phyloP scores from a whole-genome alignment of 306 rosid genomes.

The Prosopis cineraria region DNA sequence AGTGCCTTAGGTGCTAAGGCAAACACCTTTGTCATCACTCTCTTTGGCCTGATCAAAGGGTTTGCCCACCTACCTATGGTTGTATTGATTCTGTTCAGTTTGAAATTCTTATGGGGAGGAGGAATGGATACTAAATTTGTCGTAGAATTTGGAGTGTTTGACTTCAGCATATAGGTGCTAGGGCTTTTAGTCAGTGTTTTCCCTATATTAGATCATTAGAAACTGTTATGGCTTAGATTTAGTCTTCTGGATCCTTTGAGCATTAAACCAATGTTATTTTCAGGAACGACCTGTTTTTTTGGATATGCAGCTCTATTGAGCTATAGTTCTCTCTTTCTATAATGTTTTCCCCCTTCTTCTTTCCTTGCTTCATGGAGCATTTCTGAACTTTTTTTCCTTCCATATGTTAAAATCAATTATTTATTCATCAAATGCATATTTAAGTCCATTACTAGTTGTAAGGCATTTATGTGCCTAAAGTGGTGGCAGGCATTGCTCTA shows the following conservation, averaged over 20 bases:
- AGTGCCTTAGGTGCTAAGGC: background rate
- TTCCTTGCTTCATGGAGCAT: background rate
- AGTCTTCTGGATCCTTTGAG: background rate
- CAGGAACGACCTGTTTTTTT: background rate
- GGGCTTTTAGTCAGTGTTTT: background rate
- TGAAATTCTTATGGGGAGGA: background rate
- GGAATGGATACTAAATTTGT: background rate
- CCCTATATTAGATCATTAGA: background rate
- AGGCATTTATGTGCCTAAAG: slow-evolving; percentile 8
- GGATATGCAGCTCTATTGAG: background rate
- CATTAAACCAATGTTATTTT: background rate
- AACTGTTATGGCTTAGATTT: background rate
- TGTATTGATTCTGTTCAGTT: background rate
- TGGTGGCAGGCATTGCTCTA: background rate
- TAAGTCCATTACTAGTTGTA: slow-evolving; percentile 17
- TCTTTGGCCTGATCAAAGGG: background rate
- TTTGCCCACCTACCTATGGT: background rate
- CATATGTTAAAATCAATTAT: background rate
- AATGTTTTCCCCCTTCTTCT: background rate
- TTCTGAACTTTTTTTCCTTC: background rate
- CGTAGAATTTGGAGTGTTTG: background rate
- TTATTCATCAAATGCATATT: background rate
- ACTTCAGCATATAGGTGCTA: background rate
- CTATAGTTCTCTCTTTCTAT: background rate
- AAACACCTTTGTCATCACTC: too few species aligned